Evolutionary conservation across 495 filamentous ascomycete genomes (phyloP).

Genomic region (Penicillium cataractarum): DNA sequence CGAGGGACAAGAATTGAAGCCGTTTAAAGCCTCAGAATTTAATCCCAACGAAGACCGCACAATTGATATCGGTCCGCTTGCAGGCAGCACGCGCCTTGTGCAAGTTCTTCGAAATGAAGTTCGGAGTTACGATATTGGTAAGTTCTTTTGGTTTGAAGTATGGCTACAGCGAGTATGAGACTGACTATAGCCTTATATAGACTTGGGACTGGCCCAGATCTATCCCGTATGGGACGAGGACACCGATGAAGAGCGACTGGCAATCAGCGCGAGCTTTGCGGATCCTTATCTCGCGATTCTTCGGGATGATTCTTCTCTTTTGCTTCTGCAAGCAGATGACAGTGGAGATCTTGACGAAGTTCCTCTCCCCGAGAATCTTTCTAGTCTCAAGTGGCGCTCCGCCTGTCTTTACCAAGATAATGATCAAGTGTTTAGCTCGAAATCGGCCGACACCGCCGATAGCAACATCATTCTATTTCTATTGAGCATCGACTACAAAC

Average conservation of each 20-base stretch:
- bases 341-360: constrained; percentile 86
- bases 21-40: constrained; percentile 67
- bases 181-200: constrained; percentile 42
- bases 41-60: constrained; percentile 84
- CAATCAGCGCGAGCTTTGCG: constrained; percentile 78
- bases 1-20: constrained; percentile 32
- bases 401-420: constrained; percentile 78
- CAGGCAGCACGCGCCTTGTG: constrained; percentile 72
- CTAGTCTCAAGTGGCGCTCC: constrained; percentile 70
- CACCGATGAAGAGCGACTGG: constrained; percentile 73
- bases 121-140: constrained; percentile 84
- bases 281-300: constrained; percentile 89
- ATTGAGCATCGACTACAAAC: constrained; percentile 66
- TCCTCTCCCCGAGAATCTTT: constrained; percentile 57
- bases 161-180: background rate
- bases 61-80: constrained; percentile 77
- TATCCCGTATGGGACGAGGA: constrained; percentile 88
- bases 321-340: constrained; percentile 74
- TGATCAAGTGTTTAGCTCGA: constrained; percentile 55
- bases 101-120: constrained; percentile 85
- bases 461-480: constrained; percentile 71
- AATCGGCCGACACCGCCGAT: constrained; percentile 44
- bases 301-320: constrained; percentile 76
- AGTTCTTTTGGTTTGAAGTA: constrained; percentile 30
- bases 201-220: constrained; percentile 85